Evolutionary conservation across 139 green algal genomes (phyloP).

Genomic region (Desmodesmus armatus): DNA sequence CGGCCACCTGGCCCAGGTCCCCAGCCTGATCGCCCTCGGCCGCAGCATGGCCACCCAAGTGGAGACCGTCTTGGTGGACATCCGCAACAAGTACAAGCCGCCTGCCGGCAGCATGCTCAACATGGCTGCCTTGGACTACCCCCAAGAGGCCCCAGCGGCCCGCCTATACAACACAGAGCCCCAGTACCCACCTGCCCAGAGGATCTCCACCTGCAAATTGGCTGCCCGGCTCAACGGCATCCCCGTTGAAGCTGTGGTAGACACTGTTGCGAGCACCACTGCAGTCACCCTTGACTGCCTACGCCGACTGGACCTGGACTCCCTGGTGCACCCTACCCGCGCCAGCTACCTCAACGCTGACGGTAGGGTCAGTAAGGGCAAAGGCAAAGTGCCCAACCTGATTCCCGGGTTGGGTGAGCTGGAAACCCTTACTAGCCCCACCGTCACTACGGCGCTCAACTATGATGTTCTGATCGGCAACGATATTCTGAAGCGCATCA

Average conservation of each 20-base stretch:
- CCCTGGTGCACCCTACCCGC: not conserved
- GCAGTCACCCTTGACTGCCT: slow-evolving; percentile 23
- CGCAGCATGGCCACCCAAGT: not conserved
- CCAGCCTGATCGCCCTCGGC: not conserved
- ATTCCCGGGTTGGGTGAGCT: not conserved
- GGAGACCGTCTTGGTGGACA: not conserved
- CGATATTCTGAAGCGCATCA: too few species aligned
- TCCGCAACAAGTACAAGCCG: not conserved
- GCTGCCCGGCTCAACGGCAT: not conserved
- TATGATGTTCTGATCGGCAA: too few species aligned
- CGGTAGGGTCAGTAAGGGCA: not conserved
- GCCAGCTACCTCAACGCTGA: not conserved
- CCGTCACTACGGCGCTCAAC: too few species aligned
- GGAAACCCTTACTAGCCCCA: slow-evolving; percentile 1
- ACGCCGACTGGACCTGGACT: not conserved
- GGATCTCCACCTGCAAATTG: not conserved
- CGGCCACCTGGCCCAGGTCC: not conserved
- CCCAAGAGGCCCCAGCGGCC: not conserved
- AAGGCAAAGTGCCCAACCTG: not conserved
- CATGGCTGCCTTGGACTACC: not conserved
- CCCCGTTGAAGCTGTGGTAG: not conserved
- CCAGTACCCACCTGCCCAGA: too few species aligned
- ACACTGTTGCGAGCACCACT: not conserved
- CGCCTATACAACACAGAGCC: not conserved
- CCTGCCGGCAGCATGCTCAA: not conserved